These are phyloP conservation scores for Termitomyces bulborhizus DNA, from an alignment of 768 basidiomycete genomes.

Conservation along the genomic window DNA sequence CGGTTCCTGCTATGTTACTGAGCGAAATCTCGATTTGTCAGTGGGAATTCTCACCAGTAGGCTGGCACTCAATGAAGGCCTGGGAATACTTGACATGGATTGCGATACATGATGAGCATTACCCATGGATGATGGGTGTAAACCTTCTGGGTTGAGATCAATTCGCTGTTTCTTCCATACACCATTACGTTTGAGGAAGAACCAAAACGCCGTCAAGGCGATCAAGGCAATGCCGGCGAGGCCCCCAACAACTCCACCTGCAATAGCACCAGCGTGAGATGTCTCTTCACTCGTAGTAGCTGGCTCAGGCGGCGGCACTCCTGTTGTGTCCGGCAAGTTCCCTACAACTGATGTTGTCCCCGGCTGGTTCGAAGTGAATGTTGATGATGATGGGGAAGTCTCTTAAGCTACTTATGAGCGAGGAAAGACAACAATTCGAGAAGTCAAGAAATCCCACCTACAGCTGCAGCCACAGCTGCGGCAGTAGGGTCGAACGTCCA, in stretches of 20 bases:
- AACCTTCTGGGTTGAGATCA: constrained; percentile 13
- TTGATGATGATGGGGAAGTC: background rate
- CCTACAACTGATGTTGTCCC: background rate
- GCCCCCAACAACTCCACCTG: constrained; percentile 55
- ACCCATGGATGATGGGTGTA: background rate
- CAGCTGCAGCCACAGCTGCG: constrained; percentile 13
- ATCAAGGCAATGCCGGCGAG: constrained; percentile 36
- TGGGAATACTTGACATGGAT: constrained; percentile 7
- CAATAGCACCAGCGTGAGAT: constrained; percentile 49
- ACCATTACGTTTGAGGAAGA: constrained; percentile 18
- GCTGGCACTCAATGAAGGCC: background rate
- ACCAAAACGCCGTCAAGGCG: constrained; percentile 32
- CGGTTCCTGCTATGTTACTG: constrained; percentile 1
- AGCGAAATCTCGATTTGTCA: background rate
- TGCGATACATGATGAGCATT: background rate
- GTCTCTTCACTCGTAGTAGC: background rate
- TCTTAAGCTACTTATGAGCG: background rate
- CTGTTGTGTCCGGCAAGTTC: background rate
- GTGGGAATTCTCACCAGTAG: background rate
- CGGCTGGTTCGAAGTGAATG: background rate
- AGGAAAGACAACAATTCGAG: background rate
- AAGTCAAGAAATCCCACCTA: constrained; percentile 1
- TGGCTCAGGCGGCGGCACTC: background rate
- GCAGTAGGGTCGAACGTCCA: constrained; percentile 29
- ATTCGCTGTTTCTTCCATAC: constrained; percentile 4